A percentile compares a stretch with the other conserved stretches of the same genome.
Conservation (phyloP, 257 asterid species). For the Solanum paucissectum region DNA sequence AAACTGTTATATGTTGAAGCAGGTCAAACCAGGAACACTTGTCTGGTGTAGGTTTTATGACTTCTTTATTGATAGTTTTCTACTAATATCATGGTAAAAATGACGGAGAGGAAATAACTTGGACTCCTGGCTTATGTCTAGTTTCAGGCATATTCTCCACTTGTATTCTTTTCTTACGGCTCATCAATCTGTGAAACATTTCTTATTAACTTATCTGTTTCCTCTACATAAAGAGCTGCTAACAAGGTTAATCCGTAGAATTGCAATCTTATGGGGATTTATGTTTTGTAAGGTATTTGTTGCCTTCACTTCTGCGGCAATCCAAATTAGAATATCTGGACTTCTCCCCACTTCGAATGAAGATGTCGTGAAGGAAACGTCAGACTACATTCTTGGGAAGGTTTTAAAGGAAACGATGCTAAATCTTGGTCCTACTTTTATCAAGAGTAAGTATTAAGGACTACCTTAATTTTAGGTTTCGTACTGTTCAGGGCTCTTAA, state of each 20-base stretch:
- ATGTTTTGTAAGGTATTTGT: slow-evolving; percentile 61
- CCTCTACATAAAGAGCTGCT: slow-evolving; percentile 1
- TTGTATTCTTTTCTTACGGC: not conserved
- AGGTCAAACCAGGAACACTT: not conserved
- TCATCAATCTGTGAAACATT: not conserved
- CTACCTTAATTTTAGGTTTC: not conserved
- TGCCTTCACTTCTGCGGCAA: slow-evolving; percentile 69
- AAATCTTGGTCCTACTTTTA: slow-evolving; percentile 89
- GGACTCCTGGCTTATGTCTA: not conserved
- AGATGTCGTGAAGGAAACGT: slow-evolving; percentile 30
- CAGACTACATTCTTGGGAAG: slow-evolving; percentile 58
- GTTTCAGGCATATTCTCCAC: not conserved
- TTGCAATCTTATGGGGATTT: slow-evolving; percentile 19
- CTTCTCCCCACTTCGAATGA: slow-evolving; percentile 32
- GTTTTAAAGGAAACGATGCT: slow-evolving; percentile 81
- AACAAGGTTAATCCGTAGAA: slow-evolving; percentile 2
- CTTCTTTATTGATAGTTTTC: not conserved
- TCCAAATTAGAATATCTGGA: slow-evolving; percentile 56
- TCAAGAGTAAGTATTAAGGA: slow-evolving; percentile 49
- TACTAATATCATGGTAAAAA: not conserved
- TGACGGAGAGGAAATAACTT: not conserved
- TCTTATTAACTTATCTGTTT: not conserved
- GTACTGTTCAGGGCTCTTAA: not conserved
- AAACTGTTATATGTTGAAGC: not conserved
- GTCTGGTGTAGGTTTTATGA: not conserved